Conservation (phyloP, 192 early-diverging fungal species). For the Thamnidium elegans region DNA sequence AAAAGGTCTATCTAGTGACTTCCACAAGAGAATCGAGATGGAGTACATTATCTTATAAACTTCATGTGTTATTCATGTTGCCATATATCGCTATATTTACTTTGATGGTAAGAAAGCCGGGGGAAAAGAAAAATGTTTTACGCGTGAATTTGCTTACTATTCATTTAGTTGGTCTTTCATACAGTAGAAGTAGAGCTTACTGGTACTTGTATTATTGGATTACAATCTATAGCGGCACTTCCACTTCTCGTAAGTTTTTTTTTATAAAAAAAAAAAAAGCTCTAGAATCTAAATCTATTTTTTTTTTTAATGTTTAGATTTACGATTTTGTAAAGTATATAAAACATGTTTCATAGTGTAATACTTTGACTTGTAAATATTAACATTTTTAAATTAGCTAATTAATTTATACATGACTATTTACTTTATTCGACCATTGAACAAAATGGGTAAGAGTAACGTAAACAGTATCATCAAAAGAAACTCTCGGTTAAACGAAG, state of each 20-base stretch:
- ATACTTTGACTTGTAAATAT: too few species aligned
- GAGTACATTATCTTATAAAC: conserved; percentile 23
- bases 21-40: conserved; percentile 4
- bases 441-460: conserved; percentile 7
- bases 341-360: background rate
- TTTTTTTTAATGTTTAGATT: conserved; percentile 2
- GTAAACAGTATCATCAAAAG: conserved; percentile 14
- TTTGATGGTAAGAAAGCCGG: conserved; percentile 24
- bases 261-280: background rate
- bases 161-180: conserved; percentile 28
- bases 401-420: conserved; percentile 38
- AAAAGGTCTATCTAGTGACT: conserved; percentile 18
- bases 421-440: conserved; percentile 31
- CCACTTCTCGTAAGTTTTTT: conserved; percentile 31
- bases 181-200: conserved; percentile 21
- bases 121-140: background rate
- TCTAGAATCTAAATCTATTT: background rate
- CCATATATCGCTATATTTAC: conserved; percentile 36
- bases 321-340: conserved; percentile 35
- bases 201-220: conserved; percentile 32
- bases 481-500: conserved; percentile 20
- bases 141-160: background rate
- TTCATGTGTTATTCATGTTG: conserved; percentile 23
- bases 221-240: conserved; percentile 27
- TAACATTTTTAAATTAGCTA: conserved; percentile 4